Base-by-base conservation (phyloP, 345 rosid species). In the Rhodamnia argentea region DNA sequence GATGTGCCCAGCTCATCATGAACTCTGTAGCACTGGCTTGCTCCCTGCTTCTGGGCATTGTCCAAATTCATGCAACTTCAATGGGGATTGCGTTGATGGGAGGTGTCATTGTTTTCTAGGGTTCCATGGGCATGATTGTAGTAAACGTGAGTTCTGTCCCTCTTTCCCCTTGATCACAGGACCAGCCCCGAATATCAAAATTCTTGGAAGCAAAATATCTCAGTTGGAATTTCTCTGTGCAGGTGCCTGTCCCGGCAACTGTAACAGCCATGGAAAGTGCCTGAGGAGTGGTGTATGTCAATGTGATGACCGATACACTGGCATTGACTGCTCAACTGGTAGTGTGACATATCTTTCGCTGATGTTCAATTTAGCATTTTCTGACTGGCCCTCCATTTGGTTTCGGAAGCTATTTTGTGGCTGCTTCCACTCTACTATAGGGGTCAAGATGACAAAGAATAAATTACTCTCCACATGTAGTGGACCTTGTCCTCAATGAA, bases 271-370 rank as follows among this genome's bases (percentile, higher is more conserved):
- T 84, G 99, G 99, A 81, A 93, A 91, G 91, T 97, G 99, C 91
- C 94, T 94, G 57, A 83, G 91, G 62, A 92, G 89, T 74, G 99
- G 99, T 84, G 89, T 91, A 37, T 97, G 99, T 89, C 88, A 86
- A 88, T 97, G 99, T 84, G 90, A 90, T 74, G 93, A 92, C 64
- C 95, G 99, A 83, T 95, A 88, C 89, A 93, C 99, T 20, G 99
- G 99, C 86, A 87, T 94, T 3, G 99, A 97, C 91, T 97, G 99
- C 88, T 94, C 99, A 60, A 98, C 99, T 14, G 99, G 99, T 98
- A 89, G 86, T 86, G 50, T 75, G 44, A 47, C 52, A 47, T 57
- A 55, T 27, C 70, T 89, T 85, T 83, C 29, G 4, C 24, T 18
- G 84, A 83, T n/a, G 26, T 54, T 29, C 44, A 54, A 24, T 54